These are phyloP conservation scores for Gnomoniopsis sp. DNA, from an alignment of 2,329 filamentous ascomycete species.

Conservation along the genomic window DNA sequence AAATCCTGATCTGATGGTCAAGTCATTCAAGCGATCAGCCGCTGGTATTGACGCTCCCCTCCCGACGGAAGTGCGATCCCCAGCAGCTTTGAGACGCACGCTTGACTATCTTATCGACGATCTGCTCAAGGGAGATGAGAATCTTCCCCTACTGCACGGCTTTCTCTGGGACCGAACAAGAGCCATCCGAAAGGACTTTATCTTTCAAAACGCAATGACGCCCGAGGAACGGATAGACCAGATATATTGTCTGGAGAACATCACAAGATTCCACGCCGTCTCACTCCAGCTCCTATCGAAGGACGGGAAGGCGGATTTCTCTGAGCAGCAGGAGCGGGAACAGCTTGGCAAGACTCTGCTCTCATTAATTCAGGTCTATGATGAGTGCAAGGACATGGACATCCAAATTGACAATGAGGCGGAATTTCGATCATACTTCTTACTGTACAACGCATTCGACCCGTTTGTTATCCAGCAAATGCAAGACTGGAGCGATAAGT, in stretches of 20 bases:
- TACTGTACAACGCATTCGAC: slow-evolving; percentile 59
- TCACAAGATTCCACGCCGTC: slow-evolving; percentile 64
- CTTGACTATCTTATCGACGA: slow-evolving; percentile 62
- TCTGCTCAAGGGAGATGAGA: slow-evolving; percentile 52
- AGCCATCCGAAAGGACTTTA: slow-evolving; percentile 65
- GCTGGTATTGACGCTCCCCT: slow-evolving; percentile 65
- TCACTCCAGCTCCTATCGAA: slow-evolving; percentile 61
- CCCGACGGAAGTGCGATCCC: slow-evolving; percentile 65
- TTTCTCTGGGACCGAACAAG: slow-evolving; percentile 68
- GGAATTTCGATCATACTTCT: slow-evolving; percentile 64
- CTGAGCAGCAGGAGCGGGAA: slow-evolving; percentile 65
- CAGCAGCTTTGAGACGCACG: slow-evolving; percentile 54
- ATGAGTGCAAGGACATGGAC: slow-evolving; percentile 58
- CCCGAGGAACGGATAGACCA: slow-evolving; percentile 54
- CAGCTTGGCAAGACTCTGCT: slow-evolving; percentile 64
- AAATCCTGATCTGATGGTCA: slow-evolving; percentile 56
- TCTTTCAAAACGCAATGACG: slow-evolving; percentile 61
- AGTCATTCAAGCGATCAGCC: slow-evolving; percentile 64
- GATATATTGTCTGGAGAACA: slow-evolving; percentile 63
- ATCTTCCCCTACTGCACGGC: slow-evolving; percentile 54
- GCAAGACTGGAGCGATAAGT: slow-evolving; percentile 51
- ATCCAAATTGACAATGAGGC: slow-evolving; percentile 60
- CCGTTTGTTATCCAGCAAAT: slow-evolving; percentile 55
- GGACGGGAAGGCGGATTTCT: slow-evolving; percentile 56
- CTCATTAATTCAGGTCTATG: slow-evolving; percentile 63